Evolutionary conservation across 2,329 filamentous ascomycete species (phyloP).

Genomic region (Beauveria australis): DNA sequence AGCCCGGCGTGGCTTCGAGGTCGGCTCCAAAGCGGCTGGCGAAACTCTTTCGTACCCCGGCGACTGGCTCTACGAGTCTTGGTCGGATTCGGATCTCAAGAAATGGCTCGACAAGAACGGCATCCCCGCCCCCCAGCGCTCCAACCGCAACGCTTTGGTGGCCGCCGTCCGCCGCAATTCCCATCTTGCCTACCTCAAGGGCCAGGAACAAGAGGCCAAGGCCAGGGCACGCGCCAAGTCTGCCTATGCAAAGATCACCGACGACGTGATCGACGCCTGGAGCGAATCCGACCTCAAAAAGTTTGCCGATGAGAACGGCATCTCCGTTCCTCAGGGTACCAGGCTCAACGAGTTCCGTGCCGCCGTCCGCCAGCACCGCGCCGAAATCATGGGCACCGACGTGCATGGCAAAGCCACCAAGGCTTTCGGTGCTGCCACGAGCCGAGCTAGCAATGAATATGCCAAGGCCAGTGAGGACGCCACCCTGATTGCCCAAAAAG

Average conservation of each 20-base stretch:
- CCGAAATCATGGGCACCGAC: conserved; percentile 61
- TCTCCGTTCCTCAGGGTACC: conserved; percentile 82
- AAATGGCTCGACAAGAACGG: conserved; percentile 86
- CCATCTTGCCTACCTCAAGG: conserved; percentile 63
- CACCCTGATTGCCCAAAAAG: conserved; percentile 52
- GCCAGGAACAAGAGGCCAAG: conserved; percentile 51
- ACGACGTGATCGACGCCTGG: conserved; percentile 84
- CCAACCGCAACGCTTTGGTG: conserved; percentile 77
- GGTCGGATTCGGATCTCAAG: conserved; percentile 91
- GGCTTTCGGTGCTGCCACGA: conserved; percentile 63
- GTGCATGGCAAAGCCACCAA: conserved; percentile 48
- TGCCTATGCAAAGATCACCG: conserved; percentile 67
- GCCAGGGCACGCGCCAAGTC: conserved; percentile 58
- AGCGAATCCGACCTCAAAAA: conserved; percentile 82
- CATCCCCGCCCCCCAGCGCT: conserved; percentile 76
- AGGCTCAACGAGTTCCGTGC: conserved; percentile 84
- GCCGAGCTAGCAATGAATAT: conserved; percentile 67
- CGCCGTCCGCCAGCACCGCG: conserved; percentile 79
- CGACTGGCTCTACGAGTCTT: conserved; percentile 85
- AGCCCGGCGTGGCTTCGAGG: conserved; percentile 73
- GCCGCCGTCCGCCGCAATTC: conserved; percentile 87
- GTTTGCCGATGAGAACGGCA: conserved; percentile 83
- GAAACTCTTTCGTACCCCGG: conserved; percentile 83
- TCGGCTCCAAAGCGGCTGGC: conserved; percentile 62
- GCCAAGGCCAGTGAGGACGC: conserved; percentile 67